Conservation (phyloP, 306 rosid species). For the Vigna trinervia region DNA sequence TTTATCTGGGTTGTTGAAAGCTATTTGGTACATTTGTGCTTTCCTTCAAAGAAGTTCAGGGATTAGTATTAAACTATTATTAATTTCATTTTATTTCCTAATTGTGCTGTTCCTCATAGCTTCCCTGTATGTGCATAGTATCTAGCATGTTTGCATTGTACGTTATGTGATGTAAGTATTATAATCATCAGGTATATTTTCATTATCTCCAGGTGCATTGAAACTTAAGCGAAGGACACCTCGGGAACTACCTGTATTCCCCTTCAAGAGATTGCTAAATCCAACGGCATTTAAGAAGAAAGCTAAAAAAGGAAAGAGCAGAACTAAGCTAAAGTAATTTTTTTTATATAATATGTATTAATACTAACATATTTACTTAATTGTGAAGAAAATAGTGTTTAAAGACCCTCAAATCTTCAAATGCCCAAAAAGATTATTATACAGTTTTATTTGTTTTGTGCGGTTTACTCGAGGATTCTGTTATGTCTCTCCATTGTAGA, state of each 20-base stretch:
- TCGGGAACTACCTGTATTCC: conserved; percentile 41
- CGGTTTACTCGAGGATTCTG: no score
- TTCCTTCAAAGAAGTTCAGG: conserved; percentile 10
- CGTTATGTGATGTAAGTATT: neutral
- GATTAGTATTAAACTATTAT: neutral
- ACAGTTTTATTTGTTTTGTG: no score
- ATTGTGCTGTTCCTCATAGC: neutral
- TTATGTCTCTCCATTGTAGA: no score
- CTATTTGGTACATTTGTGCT: neutral
- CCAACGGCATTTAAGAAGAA: conserved; percentile 62
- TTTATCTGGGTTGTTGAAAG: conserved; percentile 26
- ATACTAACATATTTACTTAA: neutral
- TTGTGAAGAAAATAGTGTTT: no score
- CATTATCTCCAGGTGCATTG: conserved; percentile 55
- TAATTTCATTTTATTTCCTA: conserved; percentile 31
- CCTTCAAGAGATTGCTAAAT: conserved; percentile 63
- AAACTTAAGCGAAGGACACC: conserved; percentile 54
- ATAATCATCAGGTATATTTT: conserved; percentile 19
- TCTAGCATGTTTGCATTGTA: conserved; percentile 26
- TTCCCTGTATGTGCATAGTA: conserved; percentile 6
- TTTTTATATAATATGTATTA: neutral
- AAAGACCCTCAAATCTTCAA: no score
- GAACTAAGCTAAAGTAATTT: conserved; percentile 40
- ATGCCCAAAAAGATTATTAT: no score
- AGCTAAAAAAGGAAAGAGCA: conserved; percentile 51